A percentile compares a stretch with the other conserved stretches of the same genome.
Conservation (phyloP, 2,329 filamentous ascomycete genomes). For the Xylariomycetidae sp. region DNA sequence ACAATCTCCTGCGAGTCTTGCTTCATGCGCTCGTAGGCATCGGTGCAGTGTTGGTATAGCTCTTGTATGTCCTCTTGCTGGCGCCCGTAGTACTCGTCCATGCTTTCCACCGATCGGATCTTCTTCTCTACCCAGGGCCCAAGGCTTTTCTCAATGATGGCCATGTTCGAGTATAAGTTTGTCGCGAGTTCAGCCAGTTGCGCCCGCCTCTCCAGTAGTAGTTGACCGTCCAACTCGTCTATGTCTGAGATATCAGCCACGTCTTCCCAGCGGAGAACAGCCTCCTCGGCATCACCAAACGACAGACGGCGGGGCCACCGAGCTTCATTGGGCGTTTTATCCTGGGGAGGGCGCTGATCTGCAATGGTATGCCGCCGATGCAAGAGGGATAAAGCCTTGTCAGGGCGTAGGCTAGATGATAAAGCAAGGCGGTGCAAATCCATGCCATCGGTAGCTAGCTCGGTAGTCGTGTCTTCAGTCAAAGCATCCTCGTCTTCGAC, state of each 20-base stretch:
- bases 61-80: slow-evolving; percentile 61
- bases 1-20: slow-evolving; percentile 64
- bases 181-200: slow-evolving; percentile 47
- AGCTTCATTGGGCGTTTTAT: slow-evolving; percentile 42
- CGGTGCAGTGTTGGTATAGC: slow-evolving; percentile 64
- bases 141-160: slow-evolving; percentile 44
- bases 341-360: slow-evolving; percentile 24
- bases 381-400: slow-evolving; percentile 41
- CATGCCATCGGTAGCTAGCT: slow-evolving; percentile 52
- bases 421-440: slow-evolving; percentile 52
- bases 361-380: slow-evolving; percentile 57
- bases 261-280: slow-evolving; percentile 61
- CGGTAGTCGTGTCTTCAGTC: slow-evolving; percentile 48
- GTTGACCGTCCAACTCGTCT: slow-evolving; percentile 22
- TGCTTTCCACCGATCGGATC: slow-evolving; percentile 46
- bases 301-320: slow-evolving; percentile 68
- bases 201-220: slow-evolving; percentile 8
- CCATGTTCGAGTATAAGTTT: slow-evolving; percentile 47
- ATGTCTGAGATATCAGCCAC: slow-evolving; percentile 38
- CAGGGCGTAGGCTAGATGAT: slow-evolving; percentile 39
- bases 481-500: slow-evolving; percentile 24
- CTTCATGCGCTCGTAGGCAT: slow-evolving; percentile 62
- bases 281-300: slow-evolving; percentile 70
- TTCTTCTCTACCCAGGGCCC: slow-evolving; percentile 57
- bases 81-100: slow-evolving; percentile 56